Percentiles rank a stretch among this genome's conserved stretches.
Evolutionary conservation across 2,329 filamentous ascomycete species (phyloP).

Genomic region (Claviceps sp.): DNA sequence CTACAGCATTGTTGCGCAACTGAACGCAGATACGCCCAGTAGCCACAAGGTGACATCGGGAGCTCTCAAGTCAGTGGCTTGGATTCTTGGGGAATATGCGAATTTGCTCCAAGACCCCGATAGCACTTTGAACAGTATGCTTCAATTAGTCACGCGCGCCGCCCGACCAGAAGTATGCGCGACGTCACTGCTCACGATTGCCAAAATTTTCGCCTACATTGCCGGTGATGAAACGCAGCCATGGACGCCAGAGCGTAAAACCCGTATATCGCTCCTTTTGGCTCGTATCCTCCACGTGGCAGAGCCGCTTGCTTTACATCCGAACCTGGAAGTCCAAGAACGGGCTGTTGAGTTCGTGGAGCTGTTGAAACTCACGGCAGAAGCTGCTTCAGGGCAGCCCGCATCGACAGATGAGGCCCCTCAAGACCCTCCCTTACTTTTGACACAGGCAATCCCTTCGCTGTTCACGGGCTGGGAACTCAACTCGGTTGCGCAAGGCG

Average conservation of each 20-base stretch:
- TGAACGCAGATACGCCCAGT: conserved; percentile 36
- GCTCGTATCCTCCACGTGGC: conserved; percentile 71
- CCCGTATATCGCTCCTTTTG: conserved; percentile 62
- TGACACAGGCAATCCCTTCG: conserved; percentile 82
- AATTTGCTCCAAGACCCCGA: conserved; percentile 56
- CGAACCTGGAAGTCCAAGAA: conserved; percentile 87
- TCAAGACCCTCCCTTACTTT: conserved; percentile 64
- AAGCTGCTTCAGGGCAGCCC: conserved; percentile 60
- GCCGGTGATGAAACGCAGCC: conserved; percentile 48
- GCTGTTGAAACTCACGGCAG: conserved; percentile 71
- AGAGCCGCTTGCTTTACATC: conserved; percentile 67
- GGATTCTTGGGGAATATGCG: conserved; percentile 83
- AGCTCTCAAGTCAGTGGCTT: conserved; percentile 63
- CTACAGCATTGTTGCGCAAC: conserved; percentile 56
- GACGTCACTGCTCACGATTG: conserved; percentile 68
- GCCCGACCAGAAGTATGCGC: conserved; percentile 55
- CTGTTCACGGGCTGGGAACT: conserved; percentile 79
- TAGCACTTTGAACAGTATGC: conserved; percentile 57
- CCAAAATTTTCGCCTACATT: conserved; percentile 70
- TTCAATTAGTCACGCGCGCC: conserved; percentile 50
- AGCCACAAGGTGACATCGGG: conserved; percentile 47
- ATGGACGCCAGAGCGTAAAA: conserved; percentile 65
- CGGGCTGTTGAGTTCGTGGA: conserved; percentile 87
- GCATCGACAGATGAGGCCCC: conserved; percentile 37
- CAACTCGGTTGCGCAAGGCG: conserved; percentile 74